Base-by-base conservation (phyloP, 1,284 basidiomycete species). In the Sphagnurus paluster region DNA sequence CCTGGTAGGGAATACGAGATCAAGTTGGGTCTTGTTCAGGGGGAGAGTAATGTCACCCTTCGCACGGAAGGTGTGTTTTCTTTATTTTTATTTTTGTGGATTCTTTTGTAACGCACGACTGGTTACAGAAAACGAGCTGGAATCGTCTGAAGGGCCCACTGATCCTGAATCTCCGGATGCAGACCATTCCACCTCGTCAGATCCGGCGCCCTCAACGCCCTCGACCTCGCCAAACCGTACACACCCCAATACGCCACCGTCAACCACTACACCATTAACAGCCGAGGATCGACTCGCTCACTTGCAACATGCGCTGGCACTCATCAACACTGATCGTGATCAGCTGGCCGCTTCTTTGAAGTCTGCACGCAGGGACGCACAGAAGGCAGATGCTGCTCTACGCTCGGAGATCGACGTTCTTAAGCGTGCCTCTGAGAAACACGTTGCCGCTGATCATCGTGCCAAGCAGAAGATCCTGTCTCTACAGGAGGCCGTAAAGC, bases 1-100 rank as follows among this genome's bases (percentile, higher is more conserved):
- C 89, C 89, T 8, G 84, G 86, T 2, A 73, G 84, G 44, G 84
- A 86, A 57, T 91, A 92, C 55, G 87, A 90, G 55, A 81, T 92
- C 48, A 85, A 89, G 57, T 68, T 92, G 4, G 83, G 76, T 0
- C 71, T 91, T 17, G 79, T 84, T 5, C 80, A 82, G n/a, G 77
- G 74, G 9, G 80, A 75, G 17, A 72, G 79, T 52, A 70, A 69
- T 28, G 71, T 70, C 32, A 65, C 70, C 33, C 69, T 80, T 28
- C 69, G 77, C 35, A 90, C 84, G 2, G 72, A 75, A 59, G 79
- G 82, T 69, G 66, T 45, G 61, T 35, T 42, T 21, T n/a, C 24
- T 51, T 21, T 36, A 29, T 29, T 19, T 16, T 19, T 41, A 4
- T 13, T 7, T 10, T 6, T 41, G n/a, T 28, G 11, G 8, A n/a